These are phyloP conservation scores for Dichotomopilus funicola DNA, from an alignment of 2,329 filamentous ascomycete genomes.

Conservation along the genomic window DNA sequence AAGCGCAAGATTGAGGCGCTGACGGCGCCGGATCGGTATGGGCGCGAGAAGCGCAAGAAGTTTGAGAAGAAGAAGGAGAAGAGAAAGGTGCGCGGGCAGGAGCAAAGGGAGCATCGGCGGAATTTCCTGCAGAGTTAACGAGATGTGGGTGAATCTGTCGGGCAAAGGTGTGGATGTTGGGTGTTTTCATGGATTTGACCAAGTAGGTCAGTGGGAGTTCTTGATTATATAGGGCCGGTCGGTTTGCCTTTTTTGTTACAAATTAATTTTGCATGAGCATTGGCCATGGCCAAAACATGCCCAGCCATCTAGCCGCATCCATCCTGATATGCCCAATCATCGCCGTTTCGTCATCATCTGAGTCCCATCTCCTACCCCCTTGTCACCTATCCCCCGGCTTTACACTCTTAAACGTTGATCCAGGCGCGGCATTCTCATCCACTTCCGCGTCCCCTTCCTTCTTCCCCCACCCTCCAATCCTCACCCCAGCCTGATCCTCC, in stretches of 20 bases:
- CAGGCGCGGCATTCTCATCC: slow-evolving; percentile 20
- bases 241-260: background rate
- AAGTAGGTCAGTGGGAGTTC: too few species aligned
- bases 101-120: slow-evolving; percentile 65
- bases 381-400: slow-evolving; percentile 12
- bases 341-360: background rate
- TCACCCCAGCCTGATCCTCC: background rate
- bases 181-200: too few species aligned
- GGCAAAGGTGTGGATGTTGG: too few species aligned
- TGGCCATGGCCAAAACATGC: slow-evolving; percentile 8
- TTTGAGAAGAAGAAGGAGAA: slow-evolving; percentile 77
- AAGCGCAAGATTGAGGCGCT: slow-evolving; percentile 91
- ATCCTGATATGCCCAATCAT: background rate
- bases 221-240: too few species aligned
- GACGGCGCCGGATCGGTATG: slow-evolving; percentile 70
- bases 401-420: slow-evolving; percentile 26
- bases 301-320: slow-evolving; percentile 8
- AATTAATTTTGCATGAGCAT: slow-evolving; percentile 8
- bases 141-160: too few species aligned
- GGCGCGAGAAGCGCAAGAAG: slow-evolving; percentile 73
- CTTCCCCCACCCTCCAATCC: background rate
- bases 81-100: slow-evolving; percentile 69
- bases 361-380: background rate
- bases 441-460: background rate
- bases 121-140: slow-evolving; percentile 46